Percentiles rank a stretch among this genome's conserved stretches.
Conservation (phyloP, 108 stramenopile species). For the Licmophora abbreviata region DNA sequence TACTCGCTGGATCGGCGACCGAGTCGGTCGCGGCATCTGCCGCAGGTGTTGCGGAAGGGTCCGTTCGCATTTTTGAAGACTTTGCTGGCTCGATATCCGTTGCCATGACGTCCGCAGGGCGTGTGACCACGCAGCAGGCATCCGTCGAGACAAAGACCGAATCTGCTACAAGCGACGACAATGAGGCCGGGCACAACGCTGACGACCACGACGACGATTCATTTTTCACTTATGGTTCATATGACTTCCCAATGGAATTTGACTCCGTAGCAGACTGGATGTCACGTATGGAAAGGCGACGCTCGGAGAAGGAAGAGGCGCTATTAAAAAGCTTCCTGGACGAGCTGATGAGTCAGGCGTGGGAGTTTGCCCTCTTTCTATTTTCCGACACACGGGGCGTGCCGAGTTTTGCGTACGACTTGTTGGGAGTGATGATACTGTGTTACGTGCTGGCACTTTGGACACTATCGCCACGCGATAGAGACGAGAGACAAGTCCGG, state of each 20-base stretch:
- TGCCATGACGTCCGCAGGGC: conserved; percentile 1
- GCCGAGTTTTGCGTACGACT: neutral
- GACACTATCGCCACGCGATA: too few relatives aligned
- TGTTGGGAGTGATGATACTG: neutral
- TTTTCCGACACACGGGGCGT: neutral
- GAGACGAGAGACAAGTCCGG: too few relatives aligned
- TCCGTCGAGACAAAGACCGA: neutral
- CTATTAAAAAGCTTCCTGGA: neutral
- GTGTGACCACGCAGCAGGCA: neutral
- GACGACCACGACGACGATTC: too few relatives aligned
- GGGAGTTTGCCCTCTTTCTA: neutral
- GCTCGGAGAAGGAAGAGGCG: neutral
- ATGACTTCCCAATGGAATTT: neutral
- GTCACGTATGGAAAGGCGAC: too few relatives aligned
- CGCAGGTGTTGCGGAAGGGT: conserved; percentile 30
- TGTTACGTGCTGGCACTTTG: too few relatives aligned
- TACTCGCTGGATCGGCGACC: conserved; percentile 33
- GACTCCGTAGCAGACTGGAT: neutral
- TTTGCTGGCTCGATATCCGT: conserved; percentile 19
- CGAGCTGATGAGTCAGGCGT: neutral
- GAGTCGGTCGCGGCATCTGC: conserved; percentile 31
- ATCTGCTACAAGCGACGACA: too few relatives aligned
- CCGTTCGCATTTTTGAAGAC: conserved; percentile 27
- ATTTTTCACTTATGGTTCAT: neutral
- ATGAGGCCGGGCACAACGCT: too few relatives aligned